Evolutionary conservation across 495 filamentous ascomycete species (phyloP).

Genomic region (Podospora conica): DNA sequence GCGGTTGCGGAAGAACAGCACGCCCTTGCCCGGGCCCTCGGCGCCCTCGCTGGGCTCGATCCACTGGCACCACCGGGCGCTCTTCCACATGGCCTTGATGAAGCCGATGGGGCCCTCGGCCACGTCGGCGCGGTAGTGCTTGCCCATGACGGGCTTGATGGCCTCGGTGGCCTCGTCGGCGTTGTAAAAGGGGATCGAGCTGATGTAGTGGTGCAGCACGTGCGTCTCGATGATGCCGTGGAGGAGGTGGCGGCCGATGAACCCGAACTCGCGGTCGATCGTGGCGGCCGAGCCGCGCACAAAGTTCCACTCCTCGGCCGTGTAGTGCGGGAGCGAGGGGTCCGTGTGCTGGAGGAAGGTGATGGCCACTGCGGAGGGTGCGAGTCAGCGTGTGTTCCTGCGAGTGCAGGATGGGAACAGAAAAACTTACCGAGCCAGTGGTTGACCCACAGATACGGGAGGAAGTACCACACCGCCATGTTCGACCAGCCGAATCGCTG

Average conservation of each 20-base stretch:
- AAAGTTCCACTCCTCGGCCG: conserved; percentile 70
- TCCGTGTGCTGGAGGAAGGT: conserved; percentile 93
- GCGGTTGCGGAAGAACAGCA: conserved; percentile 67
- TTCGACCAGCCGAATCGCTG: conserved; percentile 78
- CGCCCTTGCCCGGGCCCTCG: conserved; percentile 55
- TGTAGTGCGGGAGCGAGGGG: conserved; percentile 78
- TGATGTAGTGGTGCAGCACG: conserved; percentile 84
- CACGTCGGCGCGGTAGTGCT: conserved; percentile 68
- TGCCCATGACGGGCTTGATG: conserved; percentile 76
- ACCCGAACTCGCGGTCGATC: conserved; percentile 84
- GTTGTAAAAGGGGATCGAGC: conserved; percentile 83
- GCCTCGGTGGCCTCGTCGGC: conserved; percentile 82
- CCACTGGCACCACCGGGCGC: conserved; percentile 69
- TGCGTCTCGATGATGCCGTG: conserved; percentile 92
- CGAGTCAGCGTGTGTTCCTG: conserved; percentile 16
- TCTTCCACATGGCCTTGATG: conserved; percentile 57
- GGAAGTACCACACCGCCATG: conserved; percentile 84
- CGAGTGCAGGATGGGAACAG: neutral
- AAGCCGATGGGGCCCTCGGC: conserved; percentile 58
- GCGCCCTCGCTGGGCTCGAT: conserved; percentile 63
- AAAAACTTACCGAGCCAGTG: conserved; percentile 76
- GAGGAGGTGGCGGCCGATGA: conserved; percentile 77
- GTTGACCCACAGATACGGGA: conserved; percentile 97
- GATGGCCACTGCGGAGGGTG: conserved; percentile 57
- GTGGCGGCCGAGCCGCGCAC: conserved; percentile 80